Evolutionary conservation across 2,329 filamentous ascomycete species (phyloP).

Genomic region (Botryosphaeria dothidea): DNA sequence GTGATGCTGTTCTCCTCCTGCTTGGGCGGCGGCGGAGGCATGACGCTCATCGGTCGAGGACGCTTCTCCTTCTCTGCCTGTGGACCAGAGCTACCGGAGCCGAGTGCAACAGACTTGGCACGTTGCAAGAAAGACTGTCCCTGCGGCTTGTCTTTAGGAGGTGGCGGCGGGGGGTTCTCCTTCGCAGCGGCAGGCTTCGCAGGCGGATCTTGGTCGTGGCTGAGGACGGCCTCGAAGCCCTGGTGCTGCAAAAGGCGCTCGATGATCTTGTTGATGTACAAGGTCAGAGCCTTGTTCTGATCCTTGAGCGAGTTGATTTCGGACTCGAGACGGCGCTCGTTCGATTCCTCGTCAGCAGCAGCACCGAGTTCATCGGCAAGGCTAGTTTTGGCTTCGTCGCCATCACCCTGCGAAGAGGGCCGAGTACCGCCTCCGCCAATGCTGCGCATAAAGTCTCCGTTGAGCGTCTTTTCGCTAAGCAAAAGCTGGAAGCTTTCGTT

Average conservation of each 20-base stretch:
- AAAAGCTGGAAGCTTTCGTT: conserved; percentile 98
- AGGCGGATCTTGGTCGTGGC: conserved; percentile 61
- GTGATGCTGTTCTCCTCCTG: conserved; percentile 29
- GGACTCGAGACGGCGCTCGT: conserved; percentile 66
- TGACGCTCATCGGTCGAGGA: conserved; percentile 46
- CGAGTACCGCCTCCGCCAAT: conserved; percentile 29
- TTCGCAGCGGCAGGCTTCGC: conserved; percentile 51
- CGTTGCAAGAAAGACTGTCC: conserved; percentile 56
- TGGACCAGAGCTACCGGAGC: conserved; percentile 32
- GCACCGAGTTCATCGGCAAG: conserved; percentile 84
- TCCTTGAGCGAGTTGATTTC: conserved; percentile 82
- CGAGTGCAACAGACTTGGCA: conserved; percentile 60
- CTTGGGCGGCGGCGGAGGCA: conserved; percentile 29
- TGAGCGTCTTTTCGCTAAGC: conserved; percentile 90
- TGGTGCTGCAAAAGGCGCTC: conserved; percentile 91
- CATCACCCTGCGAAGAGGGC: conserved; percentile 34
- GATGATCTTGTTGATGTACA: conserved; percentile 99
- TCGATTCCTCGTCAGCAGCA: conserved; percentile 46
- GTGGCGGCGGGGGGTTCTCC: conserved; percentile 77
- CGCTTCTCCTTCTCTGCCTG: conserved; percentile 27
- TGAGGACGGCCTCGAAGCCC: conserved; percentile 90
- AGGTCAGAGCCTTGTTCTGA: conserved; percentile 92
- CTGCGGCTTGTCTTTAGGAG: conserved; percentile 54
- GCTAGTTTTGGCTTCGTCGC: conserved; percentile 33
- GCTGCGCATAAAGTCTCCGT: conserved; percentile 80